phyloP scores from a whole-genome alignment of 192 early-diverging fungal genomes.

The Coemansia sp. region DNA sequence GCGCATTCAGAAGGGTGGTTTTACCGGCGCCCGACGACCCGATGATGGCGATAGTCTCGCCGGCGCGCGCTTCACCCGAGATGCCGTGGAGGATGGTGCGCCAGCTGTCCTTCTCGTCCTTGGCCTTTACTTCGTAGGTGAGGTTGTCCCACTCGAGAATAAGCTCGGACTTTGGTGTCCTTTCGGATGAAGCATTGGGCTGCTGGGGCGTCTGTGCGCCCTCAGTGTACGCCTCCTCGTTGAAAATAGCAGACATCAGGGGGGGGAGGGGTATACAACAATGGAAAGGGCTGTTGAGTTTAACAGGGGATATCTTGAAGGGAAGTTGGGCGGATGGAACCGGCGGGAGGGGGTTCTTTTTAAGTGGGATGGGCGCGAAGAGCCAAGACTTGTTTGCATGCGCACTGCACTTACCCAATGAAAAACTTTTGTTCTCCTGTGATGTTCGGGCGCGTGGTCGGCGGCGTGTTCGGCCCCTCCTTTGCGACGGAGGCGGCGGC shows the following conservation, averaged over 20 bases:
- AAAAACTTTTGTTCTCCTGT: no score
- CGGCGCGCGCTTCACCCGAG: constrained; percentile 65
- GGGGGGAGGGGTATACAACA: no score
- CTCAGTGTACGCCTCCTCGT: not conserved
- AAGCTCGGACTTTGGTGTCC: constrained; percentile 6
- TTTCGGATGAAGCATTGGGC: not conserved
- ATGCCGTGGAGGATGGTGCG: constrained; percentile 61
- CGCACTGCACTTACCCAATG: no score
- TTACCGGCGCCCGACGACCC: constrained; percentile 91
- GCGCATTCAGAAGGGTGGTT: constrained; percentile 77
- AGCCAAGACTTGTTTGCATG: no score
- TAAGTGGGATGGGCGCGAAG: no score
- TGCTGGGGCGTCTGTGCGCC: not conserved
- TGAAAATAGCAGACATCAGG: not conserved
- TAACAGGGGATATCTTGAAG: no score
- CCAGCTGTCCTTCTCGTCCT: constrained; percentile 11
- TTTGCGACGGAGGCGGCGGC: no score
- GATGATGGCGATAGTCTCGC: constrained; percentile 81
- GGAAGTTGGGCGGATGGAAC: no score
- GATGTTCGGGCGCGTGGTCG: no score
- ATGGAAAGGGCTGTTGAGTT: no score
- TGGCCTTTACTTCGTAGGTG: constrained; percentile 38
- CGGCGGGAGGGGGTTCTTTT: no score
- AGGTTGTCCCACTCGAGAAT: constrained; percentile 39
- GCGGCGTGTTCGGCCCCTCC: no score